Conservation (phyloP, 768 basidiomycete genomes). For the Xanthoconium purpureum region DNA sequence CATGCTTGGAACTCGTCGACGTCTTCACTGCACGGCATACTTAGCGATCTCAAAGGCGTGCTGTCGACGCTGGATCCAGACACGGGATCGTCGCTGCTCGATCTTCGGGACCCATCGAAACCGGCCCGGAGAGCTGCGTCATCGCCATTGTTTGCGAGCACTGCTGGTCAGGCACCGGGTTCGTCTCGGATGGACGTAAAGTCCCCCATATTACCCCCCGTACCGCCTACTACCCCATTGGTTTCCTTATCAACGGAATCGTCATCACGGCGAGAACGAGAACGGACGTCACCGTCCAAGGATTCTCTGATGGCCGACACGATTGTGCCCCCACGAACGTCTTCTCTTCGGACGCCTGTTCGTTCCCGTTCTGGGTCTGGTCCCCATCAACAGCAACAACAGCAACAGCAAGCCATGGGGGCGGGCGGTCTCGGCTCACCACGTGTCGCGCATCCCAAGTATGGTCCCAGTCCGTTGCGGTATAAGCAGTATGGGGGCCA, state of each 20-base stretch:
- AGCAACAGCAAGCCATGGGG: constrained; percentile 21
- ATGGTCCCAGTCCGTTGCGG: constrained; percentile 44
- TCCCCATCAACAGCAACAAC: constrained; percentile 13
- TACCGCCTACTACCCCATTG: constrained; percentile 18
- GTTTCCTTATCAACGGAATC: constrained; percentile 26
- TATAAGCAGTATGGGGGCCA: constrained; percentile 38
- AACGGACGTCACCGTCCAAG: constrained; percentile 45
- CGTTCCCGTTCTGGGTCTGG: constrained; percentile 33
- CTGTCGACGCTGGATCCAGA: constrained; percentile 63
- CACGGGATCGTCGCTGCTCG: constrained; percentile 47
- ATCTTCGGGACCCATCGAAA: constrained; percentile 64
- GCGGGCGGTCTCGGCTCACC: constrained; percentile 26
- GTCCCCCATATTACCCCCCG: constrained; percentile 19
- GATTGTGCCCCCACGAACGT: constrained; percentile 29
- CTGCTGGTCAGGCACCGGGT: constrained; percentile 28
- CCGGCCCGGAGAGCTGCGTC: constrained; percentile 45
- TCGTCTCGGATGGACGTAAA: constrained; percentile 19
- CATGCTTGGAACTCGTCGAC: constrained; percentile 40
- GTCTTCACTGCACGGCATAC: constrained; percentile 53
- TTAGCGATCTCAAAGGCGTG: constrained; percentile 72
- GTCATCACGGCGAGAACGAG: constrained; percentile 18
- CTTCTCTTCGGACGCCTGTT: constrained; percentile 32
- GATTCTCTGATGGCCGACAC: constrained; percentile 43
- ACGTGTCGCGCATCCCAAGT: constrained; percentile 34
- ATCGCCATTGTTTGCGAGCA: constrained; percentile 38